Evolutionary conservation across 371 early-diverging fungal genomes (phyloP), one percentile per base, ranked within the genome.

Genomic region (Mucor racemosus): DNA sequence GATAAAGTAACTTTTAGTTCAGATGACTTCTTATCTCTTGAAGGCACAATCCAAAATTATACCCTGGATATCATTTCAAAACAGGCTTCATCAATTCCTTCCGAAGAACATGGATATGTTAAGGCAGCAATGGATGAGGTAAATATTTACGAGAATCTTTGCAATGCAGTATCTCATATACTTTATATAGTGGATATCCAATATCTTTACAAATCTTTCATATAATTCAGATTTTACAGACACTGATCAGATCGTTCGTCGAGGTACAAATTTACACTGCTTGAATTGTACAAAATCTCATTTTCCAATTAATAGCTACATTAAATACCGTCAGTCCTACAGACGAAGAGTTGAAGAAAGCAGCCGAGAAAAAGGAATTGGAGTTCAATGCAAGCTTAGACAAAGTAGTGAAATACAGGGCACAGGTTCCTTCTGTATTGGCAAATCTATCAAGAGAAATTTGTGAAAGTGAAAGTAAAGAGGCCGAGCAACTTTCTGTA

Each of bases 341-440:
- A 10, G 57, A 64, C 11, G 57, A 64, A 19, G 17, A 57, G 0
- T 35, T 64, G n/a, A 40, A 44, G 35, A 15, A 42, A 44, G 35
- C 33, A 31, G 44, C 31, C 8, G 57, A 44, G 11, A 6, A 42
- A 7, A 35, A 56, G 17, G 42, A 64, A 17, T 5, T 42, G 10
- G 57, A 57, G 1, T 44, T 64, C 14, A 31, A 57, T 35, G 15
- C 10, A 6, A 5, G 13, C 21, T 7, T 60, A 3, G 31, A 3
- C 8, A 60, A 60, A 60, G 44, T 41, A 15, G 42, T 60, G n/a
- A 55, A 31, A n/a, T 55, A 35, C 5, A 31, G 55, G 4, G 55
- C 35, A 9, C 55, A 35, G 15, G 34, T 13, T 1, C 55, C 55
- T 14, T 31, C 31, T 7, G 35, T 15, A 7, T 8, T 31, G n/a